Evolutionary conservation across 1,284 basidiomycete species (phyloP).

Genomic region (Puccinia coronata): DNA sequence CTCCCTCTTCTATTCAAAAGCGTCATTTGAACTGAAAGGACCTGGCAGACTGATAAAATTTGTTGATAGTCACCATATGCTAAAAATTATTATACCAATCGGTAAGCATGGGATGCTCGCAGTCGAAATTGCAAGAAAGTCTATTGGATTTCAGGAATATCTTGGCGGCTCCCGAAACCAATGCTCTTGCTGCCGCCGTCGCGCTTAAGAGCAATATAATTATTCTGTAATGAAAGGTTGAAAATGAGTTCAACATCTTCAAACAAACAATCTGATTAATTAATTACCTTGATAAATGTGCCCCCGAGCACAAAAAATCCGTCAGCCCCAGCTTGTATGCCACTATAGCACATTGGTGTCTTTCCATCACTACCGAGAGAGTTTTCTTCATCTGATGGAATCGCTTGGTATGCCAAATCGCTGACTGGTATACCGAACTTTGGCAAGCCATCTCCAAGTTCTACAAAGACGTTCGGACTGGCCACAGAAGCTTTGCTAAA

Average conservation of each 20-base stretch:
- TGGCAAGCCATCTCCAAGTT: slow-evolving; percentile 27
- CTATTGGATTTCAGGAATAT: slow-evolving; percentile 21
- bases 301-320: slow-evolving; percentile 40
- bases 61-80: neutral
- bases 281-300: slow-evolving; percentile 48
- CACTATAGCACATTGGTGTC: slow-evolving; percentile 39
- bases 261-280: neutral
- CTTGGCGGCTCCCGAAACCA: slow-evolving; percentile 26
- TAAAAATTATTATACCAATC: neutral
- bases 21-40: no score
- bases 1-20: no score
- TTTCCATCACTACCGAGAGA: neutral
- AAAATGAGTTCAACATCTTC: neutral
- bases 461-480: slow-evolving; percentile 24
- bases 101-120: neutral
- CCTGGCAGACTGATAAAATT: no score
- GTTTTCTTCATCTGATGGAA: neutral
- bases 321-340: slow-evolving; percentile 39
- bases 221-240: slow-evolving; percentile 13
- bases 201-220: slow-evolving; percentile 38
- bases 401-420: slow-evolving; percentile 42
- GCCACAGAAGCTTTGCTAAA: neutral
- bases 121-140: neutral
- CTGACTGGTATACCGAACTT: slow-evolving; percentile 36
- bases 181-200: neutral